phyloP scores from a whole-genome alignment of 768 basidiomycete species.

The Rhizopogon salebrosus region DNA sequence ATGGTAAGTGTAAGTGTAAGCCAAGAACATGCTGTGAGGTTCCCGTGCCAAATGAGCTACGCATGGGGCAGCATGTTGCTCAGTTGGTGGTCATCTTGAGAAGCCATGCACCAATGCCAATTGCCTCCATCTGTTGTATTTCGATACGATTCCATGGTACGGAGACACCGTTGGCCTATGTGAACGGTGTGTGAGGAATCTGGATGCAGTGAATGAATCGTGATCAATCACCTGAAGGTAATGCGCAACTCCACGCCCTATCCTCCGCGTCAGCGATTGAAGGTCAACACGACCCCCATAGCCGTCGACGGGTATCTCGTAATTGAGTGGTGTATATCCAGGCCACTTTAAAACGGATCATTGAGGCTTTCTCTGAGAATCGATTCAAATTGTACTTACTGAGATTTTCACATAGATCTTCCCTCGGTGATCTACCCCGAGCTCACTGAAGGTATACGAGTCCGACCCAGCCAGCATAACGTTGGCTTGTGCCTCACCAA shows the following conservation, averaged over 20 bases:
- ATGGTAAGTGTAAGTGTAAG: background rate
- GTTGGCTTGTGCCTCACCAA: slow-evolving; percentile 65
- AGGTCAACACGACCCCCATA: slow-evolving; percentile 63
- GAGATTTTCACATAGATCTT: slow-evolving; percentile 59
- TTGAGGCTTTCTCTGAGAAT: slow-evolving; percentile 3
- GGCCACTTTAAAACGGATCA: slow-evolving; percentile 47
- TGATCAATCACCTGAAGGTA: slow-evolving; percentile 55
- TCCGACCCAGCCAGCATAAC: slow-evolving; percentile 57
- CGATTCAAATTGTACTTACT: slow-evolving; percentile 33
- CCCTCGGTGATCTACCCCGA: slow-evolving; percentile 57
- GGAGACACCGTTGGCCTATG: slow-evolving; percentile 63
- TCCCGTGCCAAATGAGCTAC: background rate
- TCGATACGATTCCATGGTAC: slow-evolving; percentile 65
- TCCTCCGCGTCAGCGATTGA: slow-evolving; percentile 61
- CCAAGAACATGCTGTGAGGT: background rate
- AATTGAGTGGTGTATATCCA: slow-evolving; percentile 65
- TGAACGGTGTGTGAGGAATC: slow-evolving; percentile 7
- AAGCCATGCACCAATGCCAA: slow-evolving; percentile 66
- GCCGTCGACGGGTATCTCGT: slow-evolving; percentile 67
- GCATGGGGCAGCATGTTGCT: slow-evolving; percentile 1
- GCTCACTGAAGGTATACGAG: slow-evolving; percentile 55
- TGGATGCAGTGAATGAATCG: slow-evolving; percentile 1
- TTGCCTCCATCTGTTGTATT: slow-evolving; percentile 68
- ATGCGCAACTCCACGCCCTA: slow-evolving; percentile 67
- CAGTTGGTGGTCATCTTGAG: slow-evolving; percentile 44